Evolutionary conservation across 495 filamentous ascomycete species (phyloP).

Genomic region (Xylaria castorea): DNA sequence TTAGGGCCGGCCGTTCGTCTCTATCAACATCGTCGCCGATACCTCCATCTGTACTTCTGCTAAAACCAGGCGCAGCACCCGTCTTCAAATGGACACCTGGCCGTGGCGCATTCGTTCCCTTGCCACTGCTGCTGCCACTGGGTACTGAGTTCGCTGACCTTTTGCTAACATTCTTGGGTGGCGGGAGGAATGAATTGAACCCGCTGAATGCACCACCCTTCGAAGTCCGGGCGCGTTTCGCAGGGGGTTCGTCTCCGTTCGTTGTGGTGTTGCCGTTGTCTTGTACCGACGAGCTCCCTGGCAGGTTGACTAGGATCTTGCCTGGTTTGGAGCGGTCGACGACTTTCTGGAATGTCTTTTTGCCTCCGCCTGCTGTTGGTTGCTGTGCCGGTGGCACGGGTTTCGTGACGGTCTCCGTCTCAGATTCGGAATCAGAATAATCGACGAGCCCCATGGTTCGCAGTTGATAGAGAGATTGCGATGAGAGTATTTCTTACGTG

Average conservation of each 20-base stretch:
- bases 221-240: conserved; percentile 70
- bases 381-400: conserved; percentile 33
- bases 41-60: conserved; percentile 56
- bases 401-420: conserved; percentile 66
- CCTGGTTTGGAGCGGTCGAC: conserved; percentile 79
- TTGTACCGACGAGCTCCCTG: conserved; percentile 47
- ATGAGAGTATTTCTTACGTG: neutral
- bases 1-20: conserved; percentile 26
- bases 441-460: conserved; percentile 74
- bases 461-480: neutral
- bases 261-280: conserved; percentile 39
- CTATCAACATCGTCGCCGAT: conserved; percentile 33
- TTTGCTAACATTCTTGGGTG: conserved; percentile 70
- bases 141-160: conserved; percentile 32
- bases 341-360: conserved; percentile 73
- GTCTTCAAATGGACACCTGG: conserved; percentile 77
- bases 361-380: conserved; percentile 42
- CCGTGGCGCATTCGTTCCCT: conserved; percentile 41
- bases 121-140: conserved; percentile 1
- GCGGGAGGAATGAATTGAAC: conserved; percentile 87
- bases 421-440: conserved; percentile 84
- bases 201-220: conserved; percentile 65
- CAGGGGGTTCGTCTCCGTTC: conserved; percentile 64
- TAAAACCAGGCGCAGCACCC: conserved; percentile 77
- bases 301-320: conserved; percentile 82